Conservation (phyloP, 1,139 yeast species). For the Nematodospora anomalae region DNA sequence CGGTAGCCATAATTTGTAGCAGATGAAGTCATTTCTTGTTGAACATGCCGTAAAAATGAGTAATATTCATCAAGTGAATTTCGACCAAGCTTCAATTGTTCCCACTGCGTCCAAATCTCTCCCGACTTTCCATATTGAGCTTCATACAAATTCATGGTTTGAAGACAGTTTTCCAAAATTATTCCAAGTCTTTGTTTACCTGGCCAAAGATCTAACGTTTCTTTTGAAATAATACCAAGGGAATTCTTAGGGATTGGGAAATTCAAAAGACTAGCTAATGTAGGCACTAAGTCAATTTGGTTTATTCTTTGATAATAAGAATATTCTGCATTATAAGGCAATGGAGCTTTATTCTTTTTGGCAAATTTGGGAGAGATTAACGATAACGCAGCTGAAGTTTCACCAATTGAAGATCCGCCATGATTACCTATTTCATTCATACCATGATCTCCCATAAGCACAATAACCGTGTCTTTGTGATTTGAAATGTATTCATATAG, state of each 20-base stretch:
- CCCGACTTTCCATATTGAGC: conserved; percentile 24
- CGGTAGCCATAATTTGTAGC: conserved; percentile 72
- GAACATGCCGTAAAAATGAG: conserved; percentile 49
- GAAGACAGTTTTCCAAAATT: conserved; percentile 60
- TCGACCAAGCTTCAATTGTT: conserved; percentile 10
- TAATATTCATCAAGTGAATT: conserved; percentile 26
- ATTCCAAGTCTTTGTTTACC: conserved; percentile 39
- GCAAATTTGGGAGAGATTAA: conserved; percentile 63
- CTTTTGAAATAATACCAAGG: conserved; percentile 68
- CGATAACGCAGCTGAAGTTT: conserved; percentile 80
- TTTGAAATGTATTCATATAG: conserved; percentile 46
- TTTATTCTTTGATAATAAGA: conserved; percentile 55
- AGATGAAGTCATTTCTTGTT: conserved; percentile 56
- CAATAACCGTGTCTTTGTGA: conserved; percentile 58
- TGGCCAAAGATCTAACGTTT: conserved; percentile 55
- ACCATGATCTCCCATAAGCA: conserved; percentile 92
- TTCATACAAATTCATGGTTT: conserved; percentile 43
- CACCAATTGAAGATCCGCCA: conserved; percentile 92
- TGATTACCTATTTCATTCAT: conserved; percentile 95
- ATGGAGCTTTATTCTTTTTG: conserved; percentile 35
- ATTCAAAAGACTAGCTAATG: conserved; percentile 69
- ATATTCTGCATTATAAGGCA: conserved; percentile 39
- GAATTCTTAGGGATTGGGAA: conserved; percentile 86
- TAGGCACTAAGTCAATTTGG: conserved; percentile 89
- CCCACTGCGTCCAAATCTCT: conserved; percentile 18